Evolutionary conservation across 2,329 filamentous ascomycete genomes (phyloP).

Genomic region (Stachybotrys chartarum): DNA sequence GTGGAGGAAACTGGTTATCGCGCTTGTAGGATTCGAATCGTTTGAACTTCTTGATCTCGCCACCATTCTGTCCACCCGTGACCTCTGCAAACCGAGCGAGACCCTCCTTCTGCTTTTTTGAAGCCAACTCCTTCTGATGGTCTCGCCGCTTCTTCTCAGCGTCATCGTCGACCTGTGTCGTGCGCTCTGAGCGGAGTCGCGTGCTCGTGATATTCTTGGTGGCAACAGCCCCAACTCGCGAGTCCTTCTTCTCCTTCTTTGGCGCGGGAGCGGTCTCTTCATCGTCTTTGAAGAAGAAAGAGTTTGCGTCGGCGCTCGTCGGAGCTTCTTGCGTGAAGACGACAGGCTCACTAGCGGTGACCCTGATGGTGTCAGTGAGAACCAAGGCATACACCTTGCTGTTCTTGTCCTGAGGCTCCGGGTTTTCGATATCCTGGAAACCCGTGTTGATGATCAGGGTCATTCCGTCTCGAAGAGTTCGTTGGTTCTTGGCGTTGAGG

Average conservation of each 20-base stretch:
- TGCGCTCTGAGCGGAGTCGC: constrained; percentile 82
- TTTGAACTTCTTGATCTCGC: constrained; percentile 97
- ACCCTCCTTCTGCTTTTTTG: constrained; percentile 86
- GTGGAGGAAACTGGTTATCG: constrained; percentile 83
- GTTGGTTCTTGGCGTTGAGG: constrained; percentile 78
- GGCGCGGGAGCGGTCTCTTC: constrained; percentile 78
- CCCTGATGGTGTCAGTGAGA: constrained; percentile 87
- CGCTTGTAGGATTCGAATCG: constrained; percentile 98
- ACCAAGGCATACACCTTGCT: constrained; percentile 84
- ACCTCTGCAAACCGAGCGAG: constrained; percentile 79
- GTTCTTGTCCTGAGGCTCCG: constrained; percentile 80
- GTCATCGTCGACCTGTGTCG: constrained; percentile 82
- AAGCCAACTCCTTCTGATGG: constrained; percentile 83
- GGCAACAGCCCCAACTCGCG: constrained; percentile 76
- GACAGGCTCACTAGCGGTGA: constrained; percentile 68
- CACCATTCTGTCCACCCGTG: constrained; percentile 76
- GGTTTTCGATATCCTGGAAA: constrained; percentile 82
- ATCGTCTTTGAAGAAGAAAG: constrained; percentile 98
- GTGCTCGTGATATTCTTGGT: constrained; percentile 95
- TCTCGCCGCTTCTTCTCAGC: constrained; percentile 79
- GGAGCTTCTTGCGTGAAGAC: constrained; percentile 93
- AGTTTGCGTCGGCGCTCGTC: constrained; percentile 85
- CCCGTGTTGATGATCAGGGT: constrained; percentile 87
- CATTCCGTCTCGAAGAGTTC: constrained; percentile 91
- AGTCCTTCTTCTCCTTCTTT: constrained; percentile 86